Evolutionary conservation across 768 basidiomycete species (phyloP).

Genomic region (Coprinopsis cinerea): DNA sequence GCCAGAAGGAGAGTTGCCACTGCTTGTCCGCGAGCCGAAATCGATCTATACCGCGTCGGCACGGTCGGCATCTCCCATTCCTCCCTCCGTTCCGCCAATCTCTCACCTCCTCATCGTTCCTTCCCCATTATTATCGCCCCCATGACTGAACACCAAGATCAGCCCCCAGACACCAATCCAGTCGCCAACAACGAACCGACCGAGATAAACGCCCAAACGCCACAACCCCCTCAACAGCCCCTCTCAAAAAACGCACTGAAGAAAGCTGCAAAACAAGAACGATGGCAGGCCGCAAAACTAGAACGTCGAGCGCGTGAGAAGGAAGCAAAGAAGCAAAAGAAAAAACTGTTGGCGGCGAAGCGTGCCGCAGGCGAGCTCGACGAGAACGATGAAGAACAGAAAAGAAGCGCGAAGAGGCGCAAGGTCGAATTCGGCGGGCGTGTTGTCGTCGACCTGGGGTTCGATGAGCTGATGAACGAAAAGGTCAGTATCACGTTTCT

Average conservation of each 20-base stretch:
- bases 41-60: constrained; percentile 35
- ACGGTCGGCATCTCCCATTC: constrained; percentile 32
- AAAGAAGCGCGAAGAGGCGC: constrained; percentile 34
- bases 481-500: constrained; percentile 57
- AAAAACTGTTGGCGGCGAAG: constrained; percentile 50
- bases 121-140: neutral
- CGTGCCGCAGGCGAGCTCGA: constrained; percentile 61
- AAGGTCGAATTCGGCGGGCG: constrained; percentile 50
- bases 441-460: constrained; percentile 83
- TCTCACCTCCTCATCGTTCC: neutral
- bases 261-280: constrained; percentile 65
- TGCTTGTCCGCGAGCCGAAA: too few relatives aligned
- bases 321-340: constrained; percentile 71
- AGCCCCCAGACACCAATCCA: neutral
- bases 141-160: constrained; percentile 6
- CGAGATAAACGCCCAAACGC: constrained; percentile 8
- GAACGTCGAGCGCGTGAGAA: constrained; percentile 75
- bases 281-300: constrained; percentile 58
- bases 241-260: constrained; percentile 80
- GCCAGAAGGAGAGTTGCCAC: neutral
- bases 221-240: constrained; percentile 26
- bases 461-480: constrained; percentile 90
- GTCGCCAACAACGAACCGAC: constrained; percentile 5
- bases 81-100: constrained; percentile 7
- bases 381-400: constrained; percentile 35